Evolutionary conservation across 331 rosid genomes (phyloP), one percentile per base, ranked within the genome.

Genomic region (Saraca asoca): DNA sequence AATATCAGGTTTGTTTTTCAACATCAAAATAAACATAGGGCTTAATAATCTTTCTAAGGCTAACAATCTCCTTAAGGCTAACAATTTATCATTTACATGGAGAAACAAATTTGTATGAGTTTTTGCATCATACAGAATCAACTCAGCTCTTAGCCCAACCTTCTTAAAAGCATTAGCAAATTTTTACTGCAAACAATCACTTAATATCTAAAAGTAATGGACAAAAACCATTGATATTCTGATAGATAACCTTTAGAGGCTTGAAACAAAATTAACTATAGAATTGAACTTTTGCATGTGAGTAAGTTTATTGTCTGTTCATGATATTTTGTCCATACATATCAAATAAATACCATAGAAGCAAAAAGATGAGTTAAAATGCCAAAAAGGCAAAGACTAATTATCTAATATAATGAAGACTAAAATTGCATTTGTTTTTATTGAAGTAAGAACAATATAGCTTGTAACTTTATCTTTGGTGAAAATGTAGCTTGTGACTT

Each of bases 61-160:
- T n/a, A n/a, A n/a, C n/a, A n/a, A n/a, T n/a, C n/a, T n/a, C n/a
- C n/a, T n/a, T n/a, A n/a, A n/a, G n/a, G n/a, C n/a, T n/a, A n/a
- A n/a, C n/a, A n/a, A n/a, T n/a, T 16, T 69, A 57, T 41, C 56
- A 75, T 87, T 77, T 83, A 88, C 99, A 75, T 94, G 96, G 58
- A 94, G 82, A 80, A 94, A 94, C 85, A 94, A 75, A 83, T 94
- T 97, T 59, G 99, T 94, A 81, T 94, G 99, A 31, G 85, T 88
- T 85, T 94, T 90, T 24, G 97, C 99, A 11, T 86, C 85, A 17
- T 77, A 94, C 16, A 90, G 81, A 77, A 88, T 64, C 17, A 94
- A 71, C 68, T 83, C 83, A 62, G 83, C 85, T 80, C 55, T 82
- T 46, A 79, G 95, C 18, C 99, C 99, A 41, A 67, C 85, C 68